Evolutionary conservation across 2,329 filamentous ascomycete genomes (phyloP).

Genomic region (Paraconiothyrium brasiliense): DNA sequence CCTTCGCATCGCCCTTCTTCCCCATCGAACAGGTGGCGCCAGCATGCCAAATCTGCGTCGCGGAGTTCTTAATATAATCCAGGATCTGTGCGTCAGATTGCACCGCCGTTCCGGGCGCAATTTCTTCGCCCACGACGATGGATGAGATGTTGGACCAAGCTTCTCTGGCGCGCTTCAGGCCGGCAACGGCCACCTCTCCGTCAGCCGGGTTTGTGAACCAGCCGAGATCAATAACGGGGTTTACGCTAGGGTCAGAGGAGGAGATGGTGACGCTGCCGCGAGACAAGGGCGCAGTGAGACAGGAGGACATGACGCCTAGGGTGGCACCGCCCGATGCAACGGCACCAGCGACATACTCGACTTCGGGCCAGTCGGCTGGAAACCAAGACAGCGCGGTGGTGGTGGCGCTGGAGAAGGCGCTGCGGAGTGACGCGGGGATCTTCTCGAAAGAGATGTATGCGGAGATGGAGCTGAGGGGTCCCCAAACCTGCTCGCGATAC

Average conservation of each 20-base stretch:
- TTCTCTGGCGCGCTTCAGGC: conserved; percentile 42
- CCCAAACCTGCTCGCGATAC: conserved; percentile 19
- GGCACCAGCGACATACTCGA: conserved; percentile 31
- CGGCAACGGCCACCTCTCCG: conserved; percentile 40
- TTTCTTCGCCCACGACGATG: conserved; percentile 32
- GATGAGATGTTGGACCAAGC: conserved; percentile 22
- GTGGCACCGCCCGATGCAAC: conserved; percentile 22
- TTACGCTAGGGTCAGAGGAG: conserved; percentile 31
- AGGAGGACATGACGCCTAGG: conserved; percentile 27
- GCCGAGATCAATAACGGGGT: conserved; percentile 45
- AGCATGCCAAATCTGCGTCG: conserved; percentile 33
- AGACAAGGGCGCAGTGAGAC: conserved; percentile 45
- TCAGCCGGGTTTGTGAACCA: conserved; percentile 48
- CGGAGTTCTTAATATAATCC: conserved; percentile 21
- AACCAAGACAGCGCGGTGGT: conserved; percentile 19
- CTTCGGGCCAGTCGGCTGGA: conserved; percentile 36
- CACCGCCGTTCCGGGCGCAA: conserved; percentile 29
- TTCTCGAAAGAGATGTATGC: conserved; percentile 10
- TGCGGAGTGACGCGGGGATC: conserved; percentile 21
- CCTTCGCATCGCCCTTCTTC: conserved; percentile 33
- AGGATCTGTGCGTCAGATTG: conserved; percentile 33
- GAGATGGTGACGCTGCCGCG: conserved; percentile 47
- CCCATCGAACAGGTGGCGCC: conserved; percentile 40
- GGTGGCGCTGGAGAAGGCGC: conserved; percentile 22
- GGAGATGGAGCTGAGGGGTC: conserved; percentile 9